Percentiles rank a stretch among this genome's conserved stretches.
Evolutionary conservation across 345 rosid species (phyloP).

Genomic region (Moringa oleifera): DNA sequence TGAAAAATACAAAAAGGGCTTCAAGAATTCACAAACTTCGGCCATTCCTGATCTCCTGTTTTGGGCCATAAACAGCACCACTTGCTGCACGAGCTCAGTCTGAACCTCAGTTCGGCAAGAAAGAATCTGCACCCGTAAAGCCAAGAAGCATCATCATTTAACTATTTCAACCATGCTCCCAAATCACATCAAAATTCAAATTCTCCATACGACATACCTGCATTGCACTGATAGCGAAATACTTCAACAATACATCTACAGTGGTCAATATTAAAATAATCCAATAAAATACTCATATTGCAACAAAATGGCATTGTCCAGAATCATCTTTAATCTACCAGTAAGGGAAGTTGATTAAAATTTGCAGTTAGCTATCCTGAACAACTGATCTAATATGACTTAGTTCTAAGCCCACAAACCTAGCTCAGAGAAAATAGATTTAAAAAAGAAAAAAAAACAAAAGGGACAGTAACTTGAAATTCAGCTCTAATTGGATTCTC

Average conservation of each 20-base stretch:
- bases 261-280: background rate
- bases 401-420: background rate
- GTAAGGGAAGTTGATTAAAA: too few species aligned
- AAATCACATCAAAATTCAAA: too few species aligned
- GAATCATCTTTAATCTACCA: background rate
- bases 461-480: background rate
- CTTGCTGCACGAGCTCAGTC: slow-evolving; percentile 63
- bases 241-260: background rate
- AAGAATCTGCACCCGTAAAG: slow-evolving; percentile 50
- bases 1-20: slow-evolving; percentile 57
- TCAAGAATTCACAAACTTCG: slow-evolving; percentile 69
- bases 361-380: background rate
- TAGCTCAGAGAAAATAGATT: background rate
- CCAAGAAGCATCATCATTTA: background rate
- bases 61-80: slow-evolving; percentile 54
- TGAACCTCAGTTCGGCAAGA: slow-evolving; percentile 54
- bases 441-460: background rate
- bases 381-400: background rate
- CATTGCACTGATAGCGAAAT: background rate
- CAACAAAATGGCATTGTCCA: background rate
- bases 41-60: slow-evolving; percentile 43
- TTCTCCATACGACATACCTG: background rate
- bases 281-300: background rate
- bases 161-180: background rate
- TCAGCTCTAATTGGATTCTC: background rate